Percentiles rank a stretch among this genome's conserved stretches.
phyloP scores from a whole-genome alignment of 2,329 filamentous ascomycete species.

The Sarocladium strictum region DNA sequence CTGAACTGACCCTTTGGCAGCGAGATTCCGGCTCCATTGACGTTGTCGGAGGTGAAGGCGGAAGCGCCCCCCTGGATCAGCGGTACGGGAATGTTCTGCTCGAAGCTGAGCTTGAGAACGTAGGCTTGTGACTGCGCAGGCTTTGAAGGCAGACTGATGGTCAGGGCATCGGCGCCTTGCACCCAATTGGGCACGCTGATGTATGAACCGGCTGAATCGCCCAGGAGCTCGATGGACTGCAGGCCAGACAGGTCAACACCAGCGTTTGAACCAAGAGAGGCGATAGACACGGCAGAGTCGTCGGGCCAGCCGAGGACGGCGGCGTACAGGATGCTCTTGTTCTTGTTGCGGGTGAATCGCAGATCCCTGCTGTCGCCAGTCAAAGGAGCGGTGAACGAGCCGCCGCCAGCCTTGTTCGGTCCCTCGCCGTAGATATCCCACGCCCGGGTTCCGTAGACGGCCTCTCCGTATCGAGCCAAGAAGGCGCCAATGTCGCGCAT shows the following conservation, averaged over 20 bases:
- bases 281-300: conserved; percentile 9
- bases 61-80: conserved; percentile 10
- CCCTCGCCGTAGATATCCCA: conserved; percentile 15
- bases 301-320: conserved; percentile 13
- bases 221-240: conserved; percentile 7
- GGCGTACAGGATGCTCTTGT: conserved; percentile 11
- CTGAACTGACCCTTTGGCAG: conserved; percentile 10
- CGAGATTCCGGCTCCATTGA: conserved; percentile 9
- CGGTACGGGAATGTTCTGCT: conserved; percentile 11
- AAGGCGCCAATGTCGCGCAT: conserved; percentile 12
- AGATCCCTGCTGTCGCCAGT: conserved; percentile 13
- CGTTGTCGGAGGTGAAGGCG: conserved; percentile 3
- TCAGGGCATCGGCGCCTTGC: conserved; percentile 10
- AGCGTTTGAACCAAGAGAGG: conserved; percentile 10
- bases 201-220: conserved; percentile 11
- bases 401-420: conserved; percentile 13
- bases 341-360: conserved; percentile 12
- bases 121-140: conserved; percentile 12
- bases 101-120: conserved; percentile 14
- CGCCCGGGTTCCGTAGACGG: conserved; percentile 11
- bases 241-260: conserved; percentile 9
- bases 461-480: conserved; percentile 11
- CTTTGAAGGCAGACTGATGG: conserved; percentile 11
- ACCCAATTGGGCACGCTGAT: conserved; percentile 7
- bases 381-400: conserved; percentile 13